Evolutionary conservation across 495 filamentous ascomycete genomes (phyloP).

Genomic region (Annulohypoxylon stygium): DNA sequence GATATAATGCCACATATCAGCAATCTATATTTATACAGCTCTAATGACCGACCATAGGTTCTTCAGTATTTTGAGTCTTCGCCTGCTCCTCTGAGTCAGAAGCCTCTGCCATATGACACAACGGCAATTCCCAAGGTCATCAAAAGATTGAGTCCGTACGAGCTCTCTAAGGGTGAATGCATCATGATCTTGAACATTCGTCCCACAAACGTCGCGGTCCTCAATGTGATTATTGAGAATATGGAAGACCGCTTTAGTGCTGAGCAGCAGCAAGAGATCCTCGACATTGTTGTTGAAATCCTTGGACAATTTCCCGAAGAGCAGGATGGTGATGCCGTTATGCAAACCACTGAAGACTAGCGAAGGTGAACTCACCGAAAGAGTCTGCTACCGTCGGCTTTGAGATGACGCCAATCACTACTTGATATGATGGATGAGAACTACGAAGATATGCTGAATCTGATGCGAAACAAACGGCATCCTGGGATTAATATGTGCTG

Average conservation of each 20-base stretch:
- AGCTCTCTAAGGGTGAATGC: conserved; percentile 61
- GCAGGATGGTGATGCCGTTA: conserved; percentile 45
- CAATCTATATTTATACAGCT: neutral
- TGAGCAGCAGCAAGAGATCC: conserved; percentile 58
- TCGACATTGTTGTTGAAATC: conserved; percentile 58
- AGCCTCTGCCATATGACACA: conserved; percentile 55
- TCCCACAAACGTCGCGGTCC: conserved; percentile 51
- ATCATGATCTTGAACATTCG: conserved; percentile 62
- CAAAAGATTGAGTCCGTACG: conserved; percentile 53
- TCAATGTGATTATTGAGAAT: conserved; percentile 60
- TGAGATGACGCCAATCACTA: neutral
- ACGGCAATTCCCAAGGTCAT: conserved; percentile 52
- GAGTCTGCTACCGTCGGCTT: neutral
- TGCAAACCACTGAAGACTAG: conserved; percentile 53
- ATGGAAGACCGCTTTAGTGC: conserved; percentile 60
- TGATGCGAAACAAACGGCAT: neutral
- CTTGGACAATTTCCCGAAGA: conserved; percentile 55
- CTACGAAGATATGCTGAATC: neutral
- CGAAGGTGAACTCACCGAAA: conserved; percentile 17
- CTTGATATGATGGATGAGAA: neutral
- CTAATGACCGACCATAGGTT: conserved; percentile 44
- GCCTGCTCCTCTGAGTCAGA: conserved; percentile 59
- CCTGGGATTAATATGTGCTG: neutral
- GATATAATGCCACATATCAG: neutral
- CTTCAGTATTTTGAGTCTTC: conserved; percentile 55